Evolutionary conservation across 768 basidiomycete species (phyloP).

Genomic region (Suillus placidus): DNA sequence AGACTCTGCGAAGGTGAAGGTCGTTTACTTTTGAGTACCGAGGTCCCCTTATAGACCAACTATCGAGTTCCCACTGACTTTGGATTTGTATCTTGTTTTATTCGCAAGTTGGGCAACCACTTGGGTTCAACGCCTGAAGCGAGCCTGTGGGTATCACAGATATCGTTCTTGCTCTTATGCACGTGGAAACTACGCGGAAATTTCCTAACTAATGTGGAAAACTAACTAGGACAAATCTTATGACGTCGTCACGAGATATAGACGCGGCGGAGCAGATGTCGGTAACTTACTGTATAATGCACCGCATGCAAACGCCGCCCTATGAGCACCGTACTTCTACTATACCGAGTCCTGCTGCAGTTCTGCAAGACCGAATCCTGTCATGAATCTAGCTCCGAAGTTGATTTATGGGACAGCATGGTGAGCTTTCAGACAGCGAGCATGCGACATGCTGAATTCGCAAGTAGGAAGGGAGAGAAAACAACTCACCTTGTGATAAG

Average conservation of each 20-base stretch:
- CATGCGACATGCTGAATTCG: slow-evolving; percentile 4
- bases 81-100: background rate
- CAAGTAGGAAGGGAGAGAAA: slow-evolving; percentile 71
- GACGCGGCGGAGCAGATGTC: background rate
- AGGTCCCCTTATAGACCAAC: background rate
- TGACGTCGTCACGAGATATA: slow-evolving; percentile 3
- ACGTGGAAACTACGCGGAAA: background rate
- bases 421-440: slow-evolving; percentile 34
- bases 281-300: slow-evolving; percentile 1
- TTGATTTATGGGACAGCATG: slow-evolving; percentile 69
- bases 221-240: background rate
- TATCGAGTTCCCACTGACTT: background rate
- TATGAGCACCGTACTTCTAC: background rate
- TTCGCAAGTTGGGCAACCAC: background rate
- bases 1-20: slow-evolving; percentile 36
- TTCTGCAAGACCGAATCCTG: background rate
- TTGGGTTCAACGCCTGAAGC: background rate
- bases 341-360: background rate
- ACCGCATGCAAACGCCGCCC: slow-evolving; percentile 1
- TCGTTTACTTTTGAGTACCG: slow-evolving; percentile 46
- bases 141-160: background rate
- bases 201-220: background rate
- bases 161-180: background rate
- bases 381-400: slow-evolving; percentile 41
- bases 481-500: slow-evolving; percentile 68